phyloP scores from a whole-genome alignment of 352 stramenopile species.

The Pythium folliculosum region DNA sequence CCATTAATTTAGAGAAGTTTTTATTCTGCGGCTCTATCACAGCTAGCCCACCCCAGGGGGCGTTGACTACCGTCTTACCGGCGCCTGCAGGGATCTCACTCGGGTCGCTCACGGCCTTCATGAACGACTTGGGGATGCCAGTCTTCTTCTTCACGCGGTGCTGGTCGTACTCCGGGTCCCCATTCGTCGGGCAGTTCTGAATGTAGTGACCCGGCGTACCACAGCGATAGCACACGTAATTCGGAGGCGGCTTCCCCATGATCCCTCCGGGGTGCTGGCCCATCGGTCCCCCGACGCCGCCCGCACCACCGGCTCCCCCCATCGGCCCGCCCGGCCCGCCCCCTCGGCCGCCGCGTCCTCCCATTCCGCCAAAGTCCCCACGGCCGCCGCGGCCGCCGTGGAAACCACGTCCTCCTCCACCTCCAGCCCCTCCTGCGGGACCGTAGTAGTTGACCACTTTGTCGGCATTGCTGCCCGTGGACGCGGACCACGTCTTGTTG shows the following conservation, averaged over 20 bases:
- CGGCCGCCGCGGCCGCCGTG: constrained; percentile 19
- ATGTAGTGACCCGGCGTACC: constrained; percentile 86
- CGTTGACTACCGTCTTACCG: constrained; percentile 88
- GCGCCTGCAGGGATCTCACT: constrained; percentile 82
- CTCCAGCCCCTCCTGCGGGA: constrained; percentile 44
- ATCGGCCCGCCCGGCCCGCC: constrained; percentile 38
- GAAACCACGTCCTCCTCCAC: constrained; percentile 29
- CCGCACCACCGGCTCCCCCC: constrained; percentile 43
- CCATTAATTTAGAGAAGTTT: constrained; percentile 92
- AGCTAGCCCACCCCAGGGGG: constrained; percentile 82
- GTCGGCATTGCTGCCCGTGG: constrained; percentile 74
- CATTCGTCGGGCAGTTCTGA: constrained; percentile 88
- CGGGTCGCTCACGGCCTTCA: constrained; percentile 85
- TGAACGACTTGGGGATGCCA: constrained; percentile 88
- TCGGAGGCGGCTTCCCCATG: constrained; percentile 69
- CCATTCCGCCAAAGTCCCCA: constrained; percentile 26
- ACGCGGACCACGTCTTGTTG: constrained; percentile 87
- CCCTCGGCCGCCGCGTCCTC: constrained; percentile 24
- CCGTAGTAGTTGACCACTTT: constrained; percentile 80
- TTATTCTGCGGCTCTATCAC: constrained; percentile 91
- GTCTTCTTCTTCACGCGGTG: constrained; percentile 89
- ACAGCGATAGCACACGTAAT: constrained; percentile 88
- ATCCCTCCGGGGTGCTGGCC: constrained; percentile 20
- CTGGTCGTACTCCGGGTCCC: constrained; percentile 86
- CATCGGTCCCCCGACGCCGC: constrained; percentile 33